Base-by-base conservation (phyloP, 164 flowering plant genomes). In the Vitis labrusca region DNA sequence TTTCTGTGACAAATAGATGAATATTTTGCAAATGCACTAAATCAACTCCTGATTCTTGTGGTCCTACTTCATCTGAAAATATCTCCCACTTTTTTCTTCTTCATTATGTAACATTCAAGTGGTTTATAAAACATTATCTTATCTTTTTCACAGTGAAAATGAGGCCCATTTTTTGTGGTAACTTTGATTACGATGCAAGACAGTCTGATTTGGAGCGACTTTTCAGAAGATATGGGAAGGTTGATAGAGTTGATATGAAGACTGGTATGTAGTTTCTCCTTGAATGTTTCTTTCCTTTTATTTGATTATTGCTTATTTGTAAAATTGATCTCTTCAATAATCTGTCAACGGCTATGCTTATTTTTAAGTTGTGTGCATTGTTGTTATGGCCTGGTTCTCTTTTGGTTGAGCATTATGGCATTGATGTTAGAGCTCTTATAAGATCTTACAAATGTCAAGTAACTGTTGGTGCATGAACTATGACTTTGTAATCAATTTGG, bases 171-270 rank as follows among this genome's bases (percentile, higher is more conserved):
- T 95, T 92, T 76, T 93, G 98, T 79, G 99, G 99, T 3, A 95
- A 95, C 74, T 80, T 95, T 67, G 99, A 95, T 64, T 90, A 81
- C 78, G 98, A 95, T 75, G 93, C 93, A 3, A 89, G 98, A 3
- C 93, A 88, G 65, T 83, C 91, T 68, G 99, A 95, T 17, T 72
- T 95, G 69, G 99, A 95, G 76, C 82, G 94, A 12, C 91, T 93
- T 49, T 95, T 95, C 78, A 81, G 84, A 64, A 84, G 77, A 81
- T 93, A 93, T 82, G 99, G 99, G 67, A 91, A 81, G 80, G 98
- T 93, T 68, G 98, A 95, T 23, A 82, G 94, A 71, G 96, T 93
- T 64, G 99, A 95, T 81, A 84, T 95, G 94, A 95, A 93, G 78
- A 84, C 99, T 79, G 99, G 99, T 95, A 58, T 82, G 88, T 69